These are phyloP conservation scores for Penicillium sp. DNA, from an alignment of 2,329 filamentous ascomycete species.

Conservation along the genomic window DNA sequence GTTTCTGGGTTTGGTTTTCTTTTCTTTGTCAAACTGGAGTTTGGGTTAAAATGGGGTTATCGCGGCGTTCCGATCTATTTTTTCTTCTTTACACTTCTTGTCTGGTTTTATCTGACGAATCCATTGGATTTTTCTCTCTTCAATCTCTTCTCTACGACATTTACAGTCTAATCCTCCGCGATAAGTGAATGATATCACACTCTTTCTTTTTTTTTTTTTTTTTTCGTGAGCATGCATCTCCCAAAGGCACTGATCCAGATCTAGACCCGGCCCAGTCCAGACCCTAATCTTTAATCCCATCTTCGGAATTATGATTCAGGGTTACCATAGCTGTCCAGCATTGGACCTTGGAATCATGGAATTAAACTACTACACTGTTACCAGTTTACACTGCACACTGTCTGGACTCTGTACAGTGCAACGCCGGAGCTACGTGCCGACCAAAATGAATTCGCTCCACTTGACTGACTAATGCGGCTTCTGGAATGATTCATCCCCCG, in stretches of 20 bases:
- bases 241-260: conserved; percentile 4
- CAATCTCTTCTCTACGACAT: conserved; percentile 1
- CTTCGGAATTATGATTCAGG: too few species aligned
- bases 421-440: conserved; percentile 22
- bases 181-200: not conserved
- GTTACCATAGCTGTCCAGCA: too few species aligned
- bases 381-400: not conserved
- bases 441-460: conserved; percentile 12
- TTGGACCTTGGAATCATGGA: too few species aligned
- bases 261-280: not conserved
- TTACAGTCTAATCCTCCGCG: too few species aligned
- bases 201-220: not conserved
- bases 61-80: conserved; percentile 16
- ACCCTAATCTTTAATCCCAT: too few species aligned
- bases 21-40: conserved; percentile 22
- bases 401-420: conserved; percentile 6
- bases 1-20: conserved; percentile 1
- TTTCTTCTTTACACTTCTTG: not conserved
- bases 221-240: not conserved
- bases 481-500: conserved; percentile 15
- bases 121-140: not conserved
- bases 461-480: conserved; percentile 22
- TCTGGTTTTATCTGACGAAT: conserved; percentile 9
- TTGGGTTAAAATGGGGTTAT: conserved; percentile 29
- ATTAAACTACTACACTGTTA: not conserved